phyloP scores from a whole-genome alignment of 1,284 basidiomycete species.

The Leucoagaricus sp. region DNA sequence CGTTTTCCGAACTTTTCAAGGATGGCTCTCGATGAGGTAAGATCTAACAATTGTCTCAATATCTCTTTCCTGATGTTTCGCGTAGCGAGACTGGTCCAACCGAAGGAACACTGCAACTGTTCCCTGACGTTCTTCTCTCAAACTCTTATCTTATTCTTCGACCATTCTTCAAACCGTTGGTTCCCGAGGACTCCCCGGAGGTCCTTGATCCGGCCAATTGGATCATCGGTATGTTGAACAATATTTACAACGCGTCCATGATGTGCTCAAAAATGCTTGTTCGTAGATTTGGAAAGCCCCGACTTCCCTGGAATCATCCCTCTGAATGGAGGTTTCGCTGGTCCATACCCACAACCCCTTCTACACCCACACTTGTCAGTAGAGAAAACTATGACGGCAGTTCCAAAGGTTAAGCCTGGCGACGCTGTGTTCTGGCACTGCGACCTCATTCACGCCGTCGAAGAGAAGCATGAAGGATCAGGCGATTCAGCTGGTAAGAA shows the following conservation, averaged over 20 bases:
- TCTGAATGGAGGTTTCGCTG: conserved; percentile 45
- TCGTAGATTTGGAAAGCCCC: conserved; percentile 50
- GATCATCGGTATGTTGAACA: conserved; percentile 61
- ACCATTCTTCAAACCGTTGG: conserved; percentile 74
- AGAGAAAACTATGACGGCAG: conserved; percentile 71
- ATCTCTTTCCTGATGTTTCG: background rate
- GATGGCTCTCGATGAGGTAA: conserved; percentile 70
- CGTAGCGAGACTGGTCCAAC: conserved; percentile 68
- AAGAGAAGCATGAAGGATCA: conserved; percentile 65
- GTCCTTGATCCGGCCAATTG: conserved; percentile 65
- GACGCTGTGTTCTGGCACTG: conserved; percentile 91
- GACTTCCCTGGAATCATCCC: conserved; percentile 62
- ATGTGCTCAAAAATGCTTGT: background rate
- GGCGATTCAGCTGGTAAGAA: conserved; percentile 62
- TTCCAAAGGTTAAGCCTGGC: conserved; percentile 75
- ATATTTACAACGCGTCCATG: background rate
- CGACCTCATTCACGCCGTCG: conserved; percentile 82
- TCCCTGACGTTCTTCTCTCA: conserved; percentile 72
- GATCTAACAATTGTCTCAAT: background rate
- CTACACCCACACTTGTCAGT: conserved; percentile 72
- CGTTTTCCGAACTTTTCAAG: conserved; percentile 84
- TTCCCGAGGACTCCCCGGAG: conserved; percentile 40
- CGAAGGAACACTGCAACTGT: conserved; percentile 80
- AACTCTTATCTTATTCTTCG: conserved; percentile 83
- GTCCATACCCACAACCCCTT: conserved; percentile 52